Conservation (phyloP, 371 early-diverging fungal genomes). For the Apophysomyces trapeziformis region DNA sequence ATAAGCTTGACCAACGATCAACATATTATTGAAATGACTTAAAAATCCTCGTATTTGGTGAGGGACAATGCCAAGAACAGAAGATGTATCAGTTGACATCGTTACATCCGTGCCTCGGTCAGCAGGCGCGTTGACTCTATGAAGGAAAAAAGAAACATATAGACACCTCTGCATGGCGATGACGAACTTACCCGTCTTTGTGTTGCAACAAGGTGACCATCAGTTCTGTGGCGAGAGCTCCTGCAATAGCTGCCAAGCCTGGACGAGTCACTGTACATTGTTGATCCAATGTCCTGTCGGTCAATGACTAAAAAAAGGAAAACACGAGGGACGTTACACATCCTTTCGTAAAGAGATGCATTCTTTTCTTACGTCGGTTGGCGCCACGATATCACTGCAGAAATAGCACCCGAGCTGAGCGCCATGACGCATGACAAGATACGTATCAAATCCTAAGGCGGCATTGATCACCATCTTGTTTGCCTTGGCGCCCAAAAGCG, state of each 20-base stretch:
- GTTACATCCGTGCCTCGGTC: constrained; percentile 22
- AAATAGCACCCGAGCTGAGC: constrained; percentile 88
- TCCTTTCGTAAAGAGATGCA: no score
- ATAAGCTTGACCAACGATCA: constrained; percentile 88
- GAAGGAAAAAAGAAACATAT: constrained; percentile 15
- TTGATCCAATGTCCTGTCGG: constrained; percentile 93
- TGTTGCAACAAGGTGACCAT: constrained; percentile 88
- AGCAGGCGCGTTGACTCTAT: constrained; percentile 44
- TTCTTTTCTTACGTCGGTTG: constrained; percentile 73
- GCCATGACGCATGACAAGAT: constrained; percentile 97
- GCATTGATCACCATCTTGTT: constrained; percentile 86
- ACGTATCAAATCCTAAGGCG: constrained; percentile 96
- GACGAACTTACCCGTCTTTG: constrained; percentile 64
- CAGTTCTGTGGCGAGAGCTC: constrained; percentile 88
- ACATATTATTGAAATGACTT: constrained; percentile 77
- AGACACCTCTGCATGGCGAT: background rate
- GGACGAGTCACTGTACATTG: constrained; percentile 98
- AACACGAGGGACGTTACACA: no score
- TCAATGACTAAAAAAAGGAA: constrained; percentile 68
- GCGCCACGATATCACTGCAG: constrained; percentile 96
- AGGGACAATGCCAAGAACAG: constrained; percentile 75
- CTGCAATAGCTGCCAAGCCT: constrained; percentile 88
- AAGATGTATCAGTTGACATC: constrained; percentile 14
- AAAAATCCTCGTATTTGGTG: constrained; percentile 96
- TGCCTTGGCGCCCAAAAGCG: constrained; percentile 72